Conservation (phyloP, 129 eudicot genomes). For the Flaveria linearis region DNA sequence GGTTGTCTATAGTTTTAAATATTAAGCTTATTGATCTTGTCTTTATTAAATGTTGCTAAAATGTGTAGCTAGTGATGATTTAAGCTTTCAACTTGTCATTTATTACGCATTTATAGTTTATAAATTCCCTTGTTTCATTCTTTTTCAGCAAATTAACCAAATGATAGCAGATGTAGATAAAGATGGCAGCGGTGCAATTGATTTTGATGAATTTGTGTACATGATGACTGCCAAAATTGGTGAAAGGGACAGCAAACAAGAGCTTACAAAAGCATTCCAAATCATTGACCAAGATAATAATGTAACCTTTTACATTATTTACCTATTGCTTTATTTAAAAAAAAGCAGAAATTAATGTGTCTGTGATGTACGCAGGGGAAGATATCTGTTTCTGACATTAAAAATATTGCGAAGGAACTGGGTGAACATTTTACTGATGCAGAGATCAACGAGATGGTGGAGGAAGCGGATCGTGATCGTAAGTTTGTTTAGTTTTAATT, state of each 20-base stretch:
- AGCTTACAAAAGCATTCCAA: constrained; percentile 81
- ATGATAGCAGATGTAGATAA: constrained; percentile 98
- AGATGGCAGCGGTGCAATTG: constrained; percentile 91
- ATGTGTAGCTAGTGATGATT: neutral
- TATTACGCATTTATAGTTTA: neutral
- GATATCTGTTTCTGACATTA: constrained; percentile 75
- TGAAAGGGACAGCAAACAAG: constrained; percentile 88
- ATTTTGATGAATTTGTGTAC: constrained; percentile 78
- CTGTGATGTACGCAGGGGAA: constrained; percentile 54
- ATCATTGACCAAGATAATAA: constrained; percentile 87
- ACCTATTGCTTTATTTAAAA: neutral
- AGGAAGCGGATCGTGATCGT: constrained; percentile 93
- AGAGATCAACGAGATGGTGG: constrained; percentile 85
- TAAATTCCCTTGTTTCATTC: constrained; percentile 6
- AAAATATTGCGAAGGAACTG: constrained; percentile 74
- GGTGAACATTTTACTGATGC: constrained; percentile 70
- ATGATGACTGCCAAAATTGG: constrained; percentile 98
- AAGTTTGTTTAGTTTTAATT: constrained; percentile 35
- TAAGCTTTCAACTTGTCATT: neutral
- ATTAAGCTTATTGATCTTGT: neutral
- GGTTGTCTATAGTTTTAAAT: neutral
- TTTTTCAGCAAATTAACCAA: constrained; percentile 71
- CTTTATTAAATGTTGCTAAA: neutral
- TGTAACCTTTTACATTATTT: constrained; percentile 40
- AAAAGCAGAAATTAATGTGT: neutral